A percentile compares a stretch with the other conserved stretches of the same genome.
Evolutionary conservation across 2,329 filamentous ascomycete genomes (phyloP).

Genomic region (Endoconidiophora polonica): DNA sequence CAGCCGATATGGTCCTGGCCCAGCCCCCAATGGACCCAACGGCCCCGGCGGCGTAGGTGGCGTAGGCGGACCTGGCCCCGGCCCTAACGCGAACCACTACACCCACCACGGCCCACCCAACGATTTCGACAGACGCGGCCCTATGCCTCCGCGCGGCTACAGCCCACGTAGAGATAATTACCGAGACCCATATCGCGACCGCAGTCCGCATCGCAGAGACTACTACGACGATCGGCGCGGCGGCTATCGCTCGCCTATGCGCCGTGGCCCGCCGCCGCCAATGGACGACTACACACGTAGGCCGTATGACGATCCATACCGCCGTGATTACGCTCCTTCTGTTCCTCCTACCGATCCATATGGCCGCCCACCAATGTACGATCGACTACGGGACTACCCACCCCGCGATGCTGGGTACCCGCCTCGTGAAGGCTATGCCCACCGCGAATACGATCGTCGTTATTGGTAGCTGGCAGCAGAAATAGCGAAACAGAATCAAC

Average conservation of each 20-base stretch:
- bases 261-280: slow-evolving; percentile 47
- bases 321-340: slow-evolving; percentile 48
- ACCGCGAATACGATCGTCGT: slow-evolving; percentile 33
- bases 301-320: slow-evolving; percentile 64
- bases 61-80: not conserved
- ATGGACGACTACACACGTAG: slow-evolving; percentile 60
- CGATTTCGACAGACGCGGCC: slow-evolving; percentile 67
- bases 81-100: not conserved
- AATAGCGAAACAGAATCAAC: not conserved
- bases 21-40: slow-evolving; percentile 18
- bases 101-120: slow-evolving; percentile 15
- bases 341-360: slow-evolving; percentile 43
- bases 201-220: slow-evolving; percentile 72
- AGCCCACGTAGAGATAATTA: slow-evolving; percentile 55
- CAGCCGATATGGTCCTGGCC: not conserved
- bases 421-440: slow-evolving; percentile 24
- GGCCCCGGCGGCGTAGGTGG: not conserved
- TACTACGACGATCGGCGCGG: slow-evolving; percentile 69
- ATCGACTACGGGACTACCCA: slow-evolving; percentile 34
- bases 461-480: slow-evolving; percentile 26
- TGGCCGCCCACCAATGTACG: slow-evolving; percentile 36
- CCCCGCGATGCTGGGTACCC: slow-evolving; percentile 35
- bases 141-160: slow-evolving; percentile 50
- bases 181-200: slow-evolving; percentile 68
- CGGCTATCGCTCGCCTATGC: slow-evolving; percentile 62